phyloP scores from a whole-genome alignment of 1,139 yeast genomes.

The Eremothecium cymbalariae region DNA sequence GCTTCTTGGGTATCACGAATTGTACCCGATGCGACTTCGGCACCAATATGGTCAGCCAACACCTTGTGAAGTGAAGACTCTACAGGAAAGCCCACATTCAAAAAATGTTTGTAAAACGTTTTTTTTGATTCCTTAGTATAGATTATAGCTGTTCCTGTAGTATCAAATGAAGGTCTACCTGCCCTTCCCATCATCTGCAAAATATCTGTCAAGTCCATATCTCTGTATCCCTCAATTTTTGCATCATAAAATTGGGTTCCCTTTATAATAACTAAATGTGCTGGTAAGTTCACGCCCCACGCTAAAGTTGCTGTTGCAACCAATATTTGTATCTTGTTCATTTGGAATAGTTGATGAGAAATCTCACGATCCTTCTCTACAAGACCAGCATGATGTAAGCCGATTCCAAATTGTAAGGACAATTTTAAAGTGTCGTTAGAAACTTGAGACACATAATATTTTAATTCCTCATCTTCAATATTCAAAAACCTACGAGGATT shows the following conservation, averaged over 20 bases:
- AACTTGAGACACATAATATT: conserved; percentile 52
- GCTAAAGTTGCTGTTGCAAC: conserved; percentile 93
- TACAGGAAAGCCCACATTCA: conserved; percentile 95
- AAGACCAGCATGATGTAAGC: conserved; percentile 94
- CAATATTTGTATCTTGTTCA: conserved; percentile 77
- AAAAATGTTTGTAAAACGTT: conserved; percentile 84
- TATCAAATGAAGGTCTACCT: conserved; percentile 95
- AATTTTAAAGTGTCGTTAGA: conserved; percentile 83
- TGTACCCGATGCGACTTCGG: conserved; percentile 87
- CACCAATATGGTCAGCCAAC: conserved; percentile 91
- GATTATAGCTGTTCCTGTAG: conserved; percentile 90
- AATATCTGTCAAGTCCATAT: conserved; percentile 68
- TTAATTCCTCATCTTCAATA: conserved; percentile 69
- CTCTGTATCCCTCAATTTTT: conserved; percentile 44
- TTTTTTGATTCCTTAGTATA: conserved; percentile 89
- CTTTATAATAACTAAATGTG: conserved; percentile 50
- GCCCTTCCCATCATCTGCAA: conserved; percentile 64
- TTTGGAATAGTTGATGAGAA: conserved; percentile 78
- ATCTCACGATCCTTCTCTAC: conserved; percentile 84
- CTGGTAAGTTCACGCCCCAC: conserved; percentile 56
- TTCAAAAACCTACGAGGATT: conserved; percentile 81
- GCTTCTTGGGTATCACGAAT: conserved; percentile 80
- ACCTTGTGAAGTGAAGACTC: conserved; percentile 92
- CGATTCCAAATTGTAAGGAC: conserved; percentile 91
- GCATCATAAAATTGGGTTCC: conserved; percentile 46